Conservation (phyloP, 768 basidiomycete genomes). For the Termitomyces sp. region DNA sequence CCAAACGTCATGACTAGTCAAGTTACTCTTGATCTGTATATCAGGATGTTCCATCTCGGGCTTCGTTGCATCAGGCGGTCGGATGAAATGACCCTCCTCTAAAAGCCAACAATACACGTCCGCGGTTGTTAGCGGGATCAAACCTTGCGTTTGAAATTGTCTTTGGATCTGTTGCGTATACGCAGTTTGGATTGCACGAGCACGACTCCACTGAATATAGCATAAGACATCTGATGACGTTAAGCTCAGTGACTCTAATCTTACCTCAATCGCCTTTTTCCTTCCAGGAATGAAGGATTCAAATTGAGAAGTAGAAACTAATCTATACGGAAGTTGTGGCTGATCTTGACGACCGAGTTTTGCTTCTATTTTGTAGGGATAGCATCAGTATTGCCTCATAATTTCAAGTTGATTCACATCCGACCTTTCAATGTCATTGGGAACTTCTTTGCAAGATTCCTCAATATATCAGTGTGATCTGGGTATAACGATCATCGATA, state of each 20-base stretch:
- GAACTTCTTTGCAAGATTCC: slow-evolving; percentile 26
- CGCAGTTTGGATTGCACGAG: slow-evolving; percentile 36
- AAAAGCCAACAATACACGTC: slow-evolving; percentile 43
- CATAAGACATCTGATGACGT: background rate
- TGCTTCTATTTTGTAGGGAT: slow-evolving; percentile 15
- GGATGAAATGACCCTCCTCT: slow-evolving; percentile 33
- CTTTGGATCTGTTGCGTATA: slow-evolving; percentile 22
- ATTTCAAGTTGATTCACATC: background rate
- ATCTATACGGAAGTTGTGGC: slow-evolving; percentile 31
- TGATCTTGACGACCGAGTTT: slow-evolving; percentile 17
- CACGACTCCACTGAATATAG: slow-evolving; percentile 38
- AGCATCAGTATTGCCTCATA: background rate
- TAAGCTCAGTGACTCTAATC: background rate
- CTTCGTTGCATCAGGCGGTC: background rate
- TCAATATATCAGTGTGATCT: slow-evolving; percentile 25
- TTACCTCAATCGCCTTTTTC: slow-evolving; percentile 47
- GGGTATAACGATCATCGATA: background rate
- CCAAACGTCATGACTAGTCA: slow-evolving; percentile 15
- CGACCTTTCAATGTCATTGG: slow-evolving; percentile 39
- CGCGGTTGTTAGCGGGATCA: slow-evolving; percentile 29
- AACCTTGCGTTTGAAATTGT: slow-evolving; percentile 8
- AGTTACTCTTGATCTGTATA: background rate
- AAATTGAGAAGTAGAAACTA: slow-evolving; percentile 30
- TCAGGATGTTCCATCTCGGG: slow-evolving; percentile 1
- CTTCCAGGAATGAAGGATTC: slow-evolving; percentile 34